Percentiles rank a stretch among this genome's conserved stretches.
These are phyloP conservation scores for Cyanidiococcus yangmingshanensis DNA, from an alignment of 23 red algal species.

Conservation along the genomic window DNA sequence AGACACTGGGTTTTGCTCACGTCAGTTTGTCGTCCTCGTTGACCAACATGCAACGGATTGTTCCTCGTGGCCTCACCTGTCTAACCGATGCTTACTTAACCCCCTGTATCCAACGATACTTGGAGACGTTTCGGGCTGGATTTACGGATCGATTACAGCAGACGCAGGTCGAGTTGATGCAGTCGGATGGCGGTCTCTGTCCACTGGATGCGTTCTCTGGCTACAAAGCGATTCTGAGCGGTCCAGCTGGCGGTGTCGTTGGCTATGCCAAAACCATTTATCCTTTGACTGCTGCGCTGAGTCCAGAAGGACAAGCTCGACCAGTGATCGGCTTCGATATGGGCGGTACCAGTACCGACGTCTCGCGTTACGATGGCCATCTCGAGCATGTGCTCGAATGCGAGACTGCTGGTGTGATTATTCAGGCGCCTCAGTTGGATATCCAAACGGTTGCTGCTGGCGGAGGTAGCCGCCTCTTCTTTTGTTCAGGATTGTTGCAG, in stretches of 20 bases:
- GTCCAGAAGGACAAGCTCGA: neutral
- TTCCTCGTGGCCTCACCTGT: constrained; percentile 63
- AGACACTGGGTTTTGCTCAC: constrained; percentile 44
- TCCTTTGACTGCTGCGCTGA: constrained; percentile 1
- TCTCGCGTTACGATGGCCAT: constrained; percentile 75
- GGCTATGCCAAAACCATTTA: constrained; percentile 51
- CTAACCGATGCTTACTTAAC: constrained; percentile 93
- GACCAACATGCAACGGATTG: constrained; percentile 82
- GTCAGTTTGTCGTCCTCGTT: constrained; percentile 52
- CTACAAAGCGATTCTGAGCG: constrained; percentile 76
- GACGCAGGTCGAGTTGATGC: constrained; percentile 93
- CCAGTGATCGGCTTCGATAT: constrained; percentile 96
- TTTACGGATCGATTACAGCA: constrained; percentile 39
- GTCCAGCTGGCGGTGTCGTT: constrained; percentile 91
- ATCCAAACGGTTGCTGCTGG: constrained; percentile 96
- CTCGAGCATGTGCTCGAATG: constrained; percentile 92
- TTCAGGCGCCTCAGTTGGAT: constrained; percentile 94
- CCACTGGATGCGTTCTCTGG: constrained; percentile 57
- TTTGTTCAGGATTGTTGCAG: constrained; percentile 57
- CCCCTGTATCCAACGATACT: constrained; percentile 56
- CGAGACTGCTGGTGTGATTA: constrained; percentile 71
- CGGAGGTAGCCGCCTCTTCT: constrained; percentile 75
- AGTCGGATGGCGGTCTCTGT: constrained; percentile 85
- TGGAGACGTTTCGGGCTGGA: constrained; percentile 47
- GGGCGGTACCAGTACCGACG: constrained; percentile 97